Evolutionary conservation across 768 basidiomycete species (phyloP).

Genomic region (Boletus rufocinnamomeus): DNA sequence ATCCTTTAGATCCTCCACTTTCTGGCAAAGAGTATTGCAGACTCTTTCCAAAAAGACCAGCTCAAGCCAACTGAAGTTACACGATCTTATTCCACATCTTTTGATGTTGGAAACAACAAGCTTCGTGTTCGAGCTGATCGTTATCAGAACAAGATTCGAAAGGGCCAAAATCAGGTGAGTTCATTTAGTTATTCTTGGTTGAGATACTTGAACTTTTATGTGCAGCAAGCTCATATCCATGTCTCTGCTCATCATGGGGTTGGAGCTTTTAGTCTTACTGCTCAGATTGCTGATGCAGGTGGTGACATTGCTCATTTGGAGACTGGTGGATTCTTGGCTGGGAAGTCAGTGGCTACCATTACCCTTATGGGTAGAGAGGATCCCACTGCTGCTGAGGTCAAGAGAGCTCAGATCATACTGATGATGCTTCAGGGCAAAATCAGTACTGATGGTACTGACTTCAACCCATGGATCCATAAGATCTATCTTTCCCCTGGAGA

Average conservation of each 20-base stretch:
- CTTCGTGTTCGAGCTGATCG: constrained; percentile 27
- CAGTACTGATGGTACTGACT: constrained; percentile 25
- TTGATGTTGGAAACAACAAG: constrained; percentile 12
- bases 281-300: constrained; percentile 9
- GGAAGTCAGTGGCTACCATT: constrained; percentile 38
- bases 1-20: constrained; percentile 27
- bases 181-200: neutral
- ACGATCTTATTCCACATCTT: constrained; percentile 22
- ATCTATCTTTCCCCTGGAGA: constrained; percentile 36
- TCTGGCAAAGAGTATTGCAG: constrained; percentile 27
- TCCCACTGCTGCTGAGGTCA: constrained; percentile 59
- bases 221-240: constrained; percentile 23
- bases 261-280: constrained; percentile 27
- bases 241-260: constrained; percentile 26
- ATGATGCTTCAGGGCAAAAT: constrained; percentile 38
- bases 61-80: constrained; percentile 30
- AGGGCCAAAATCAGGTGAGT: constrained; percentile 42
- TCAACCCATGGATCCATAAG: constrained; percentile 41
- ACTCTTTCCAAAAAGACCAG: constrained; percentile 30
- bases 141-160: constrained; percentile 33
- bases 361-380: constrained; percentile 55
- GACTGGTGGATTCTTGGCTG: constrained; percentile 28
- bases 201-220: neutral
- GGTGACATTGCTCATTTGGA: constrained; percentile 27
- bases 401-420: constrained; percentile 36